Percentiles rank a stretch among this genome's conserved stretches.
Conservation (phyloP, 805 yeast species). For the Candida railenensis region DNA sequence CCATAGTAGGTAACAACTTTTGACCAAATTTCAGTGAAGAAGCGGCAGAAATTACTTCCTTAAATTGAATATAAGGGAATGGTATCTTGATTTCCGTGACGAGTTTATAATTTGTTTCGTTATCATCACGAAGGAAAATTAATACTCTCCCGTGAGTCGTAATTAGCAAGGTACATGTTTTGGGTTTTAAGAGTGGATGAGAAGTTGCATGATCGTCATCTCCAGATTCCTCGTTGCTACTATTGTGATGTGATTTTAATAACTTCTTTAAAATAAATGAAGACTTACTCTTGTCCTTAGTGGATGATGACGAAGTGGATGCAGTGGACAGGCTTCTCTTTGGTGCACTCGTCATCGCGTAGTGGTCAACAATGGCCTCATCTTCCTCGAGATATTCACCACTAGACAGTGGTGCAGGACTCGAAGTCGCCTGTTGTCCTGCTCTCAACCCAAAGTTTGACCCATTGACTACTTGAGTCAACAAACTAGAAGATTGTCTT, state of each 20-base stretch:
- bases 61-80: slow-evolving; percentile 52
- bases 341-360: slow-evolving; percentile 14
- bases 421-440: neutral
- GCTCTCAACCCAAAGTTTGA: slow-evolving; percentile 23
- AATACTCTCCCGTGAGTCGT: slow-evolving; percentile 66
- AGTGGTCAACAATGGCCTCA: slow-evolving; percentile 64
- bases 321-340: slow-evolving; percentile 1
- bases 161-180: slow-evolving; percentile 52
- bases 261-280: slow-evolving; percentile 17
- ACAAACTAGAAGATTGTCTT: slow-evolving; percentile 24
- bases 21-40: slow-evolving; percentile 23
- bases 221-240: slow-evolving; percentile 8
- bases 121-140: slow-evolving; percentile 46
- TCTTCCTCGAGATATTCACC: slow-evolving; percentile 53
- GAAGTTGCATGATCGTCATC: slow-evolving; percentile 5
- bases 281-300: slow-evolving; percentile 3
- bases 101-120: slow-evolving; percentile 43
- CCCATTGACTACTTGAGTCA: slow-evolving; percentile 41
- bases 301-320: neutral
- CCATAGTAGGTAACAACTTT: slow-evolving; percentile 35
- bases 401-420: neutral
- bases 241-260: slow-evolving; percentile 8
- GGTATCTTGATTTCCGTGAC: slow-evolving; percentile 54
- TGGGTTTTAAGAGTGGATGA: slow-evolving; percentile 35
- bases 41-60: slow-evolving; percentile 51